Conservation (phyloP, 108 stramenopile species). For the Schizochytrium sp. region DNA sequence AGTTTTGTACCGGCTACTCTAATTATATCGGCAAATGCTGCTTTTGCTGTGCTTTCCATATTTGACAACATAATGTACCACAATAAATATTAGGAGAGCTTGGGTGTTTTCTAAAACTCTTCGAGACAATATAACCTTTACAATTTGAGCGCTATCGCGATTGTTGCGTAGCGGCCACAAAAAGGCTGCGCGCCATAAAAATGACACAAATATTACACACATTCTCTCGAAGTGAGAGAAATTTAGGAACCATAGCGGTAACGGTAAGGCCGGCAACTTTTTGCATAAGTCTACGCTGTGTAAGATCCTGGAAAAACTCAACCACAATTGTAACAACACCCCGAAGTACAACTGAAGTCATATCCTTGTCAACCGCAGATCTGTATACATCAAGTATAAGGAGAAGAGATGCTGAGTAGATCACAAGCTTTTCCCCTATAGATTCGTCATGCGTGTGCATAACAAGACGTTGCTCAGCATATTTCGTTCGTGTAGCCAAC, state of each 20-base stretch:
- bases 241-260: neutral
- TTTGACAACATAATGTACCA: too few species aligned
- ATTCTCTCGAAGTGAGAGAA: neutral
- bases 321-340: neutral
- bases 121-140: too few species aligned
- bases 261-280: neutral
- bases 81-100: too few species aligned
- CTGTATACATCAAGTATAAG: neutral
- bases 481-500: neutral
- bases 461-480: neutral
- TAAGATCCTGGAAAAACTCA: neutral
- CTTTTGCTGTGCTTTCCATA: too few species aligned
- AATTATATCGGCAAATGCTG: too few species aligned
- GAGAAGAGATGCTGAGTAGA: neutral
- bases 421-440: neutral
- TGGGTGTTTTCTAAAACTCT: too few species aligned
- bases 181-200: conserved; percentile 18
- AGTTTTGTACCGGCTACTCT: too few species aligned
- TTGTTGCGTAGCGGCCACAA: neutral
- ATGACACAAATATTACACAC: neutral
- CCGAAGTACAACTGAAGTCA: neutral
- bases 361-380: neutral
- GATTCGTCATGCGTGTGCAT: neutral
- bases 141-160: too few species aligned
- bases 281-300: neutral